A percentile compares a stretch with the other conserved stretches of the same genome.
These are phyloP conservation scores for Fusarium sp. DNA, from an alignment of 2,329 filamentous ascomycete genomes.

Conservation along the genomic window DNA sequence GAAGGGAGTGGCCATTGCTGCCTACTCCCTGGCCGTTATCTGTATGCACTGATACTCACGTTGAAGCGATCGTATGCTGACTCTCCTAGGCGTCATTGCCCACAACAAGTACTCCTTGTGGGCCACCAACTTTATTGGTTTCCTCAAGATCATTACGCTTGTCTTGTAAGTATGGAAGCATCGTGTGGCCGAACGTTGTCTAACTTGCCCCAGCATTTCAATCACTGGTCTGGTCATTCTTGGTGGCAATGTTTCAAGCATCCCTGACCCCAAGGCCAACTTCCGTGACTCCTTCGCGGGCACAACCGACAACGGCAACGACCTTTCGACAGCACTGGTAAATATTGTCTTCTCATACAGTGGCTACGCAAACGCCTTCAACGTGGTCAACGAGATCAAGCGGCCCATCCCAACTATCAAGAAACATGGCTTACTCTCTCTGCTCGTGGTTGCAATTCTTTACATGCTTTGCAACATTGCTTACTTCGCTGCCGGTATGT, in stretches of 20 bases:
- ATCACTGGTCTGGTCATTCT: conserved; percentile 72
- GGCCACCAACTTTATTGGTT: conserved; percentile 66
- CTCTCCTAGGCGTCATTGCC: conserved; percentile 52
- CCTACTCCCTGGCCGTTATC: conserved; percentile 68
- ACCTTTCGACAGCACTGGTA: conserved; percentile 60
- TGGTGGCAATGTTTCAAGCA: conserved; percentile 45
- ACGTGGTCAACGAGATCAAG: conserved; percentile 71
- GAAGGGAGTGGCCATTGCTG: conserved; percentile 74
- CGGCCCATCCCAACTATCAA: conserved; percentile 67
- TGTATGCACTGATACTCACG: conserved; percentile 50
- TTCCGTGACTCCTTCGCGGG: conserved; percentile 51
- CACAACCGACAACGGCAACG: conserved; percentile 49
- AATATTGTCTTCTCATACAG: conserved; percentile 69
- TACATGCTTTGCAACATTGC: conserved; percentile 71
- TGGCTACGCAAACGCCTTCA: conserved; percentile 70
- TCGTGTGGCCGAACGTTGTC: rapidly evolving
- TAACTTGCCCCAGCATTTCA: conserved; percentile 49
- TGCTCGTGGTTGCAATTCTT: conserved; percentile 62
- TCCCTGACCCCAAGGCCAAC: conserved; percentile 49
- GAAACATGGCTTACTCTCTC: conserved; percentile 59
- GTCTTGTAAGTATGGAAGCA: conserved; percentile 58
- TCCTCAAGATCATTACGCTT: conserved; percentile 69
- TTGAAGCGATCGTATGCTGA: background rate
- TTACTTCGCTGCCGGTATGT: conserved; percentile 64
- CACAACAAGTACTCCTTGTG: conserved; percentile 68